Evolutionary conservation across 306 rosid species (phyloP).

Genomic region (Pyrus communis): DNA sequence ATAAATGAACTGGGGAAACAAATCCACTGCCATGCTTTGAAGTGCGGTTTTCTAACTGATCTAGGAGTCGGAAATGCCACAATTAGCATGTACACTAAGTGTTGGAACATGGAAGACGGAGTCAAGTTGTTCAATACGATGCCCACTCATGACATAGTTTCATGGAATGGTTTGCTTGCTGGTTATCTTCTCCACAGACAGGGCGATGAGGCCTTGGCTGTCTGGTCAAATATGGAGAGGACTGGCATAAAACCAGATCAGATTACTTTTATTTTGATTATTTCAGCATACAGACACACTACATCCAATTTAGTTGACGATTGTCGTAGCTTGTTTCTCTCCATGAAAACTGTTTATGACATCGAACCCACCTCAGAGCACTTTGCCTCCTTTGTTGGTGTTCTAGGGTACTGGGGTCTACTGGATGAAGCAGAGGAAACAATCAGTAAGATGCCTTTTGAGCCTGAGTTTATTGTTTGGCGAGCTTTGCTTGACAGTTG

Average conservation of each 20-base stretch:
- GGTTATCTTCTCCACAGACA: constrained; percentile 64
- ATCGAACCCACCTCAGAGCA: constrained; percentile 59
- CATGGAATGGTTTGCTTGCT: constrained; percentile 77
- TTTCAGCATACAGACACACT: constrained; percentile 70
- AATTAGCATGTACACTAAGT: constrained; percentile 77
- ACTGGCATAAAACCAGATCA: constrained; percentile 53
- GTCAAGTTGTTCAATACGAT: constrained; percentile 39
- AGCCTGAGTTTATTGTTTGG: constrained; percentile 61
- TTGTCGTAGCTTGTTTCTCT: constrained; percentile 51
- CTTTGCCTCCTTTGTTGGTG: constrained; percentile 63
- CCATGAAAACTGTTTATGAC: constrained; percentile 42
- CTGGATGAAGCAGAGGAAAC: constrained; percentile 77
- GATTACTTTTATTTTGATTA: constrained; percentile 48
- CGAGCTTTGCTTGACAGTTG: constrained; percentile 79
- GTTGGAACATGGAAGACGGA: constrained; percentile 69
- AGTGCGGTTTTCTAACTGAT: constrained; percentile 50
- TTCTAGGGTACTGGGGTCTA: constrained; percentile 80
- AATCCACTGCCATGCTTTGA: constrained; percentile 59
- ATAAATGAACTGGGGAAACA: constrained; percentile 75
- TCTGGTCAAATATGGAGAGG: constrained; percentile 68
- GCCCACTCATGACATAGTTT: constrained; percentile 46
- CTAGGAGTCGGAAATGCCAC: constrained; percentile 63
- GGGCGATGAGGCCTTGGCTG: constrained; percentile 60
- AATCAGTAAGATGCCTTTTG: constrained; percentile 46
- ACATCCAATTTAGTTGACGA: constrained; percentile 53